Conservation (phyloP, 2,329 filamentous ascomycete genomes). For the Scedosporium apiospermum region DNA sequence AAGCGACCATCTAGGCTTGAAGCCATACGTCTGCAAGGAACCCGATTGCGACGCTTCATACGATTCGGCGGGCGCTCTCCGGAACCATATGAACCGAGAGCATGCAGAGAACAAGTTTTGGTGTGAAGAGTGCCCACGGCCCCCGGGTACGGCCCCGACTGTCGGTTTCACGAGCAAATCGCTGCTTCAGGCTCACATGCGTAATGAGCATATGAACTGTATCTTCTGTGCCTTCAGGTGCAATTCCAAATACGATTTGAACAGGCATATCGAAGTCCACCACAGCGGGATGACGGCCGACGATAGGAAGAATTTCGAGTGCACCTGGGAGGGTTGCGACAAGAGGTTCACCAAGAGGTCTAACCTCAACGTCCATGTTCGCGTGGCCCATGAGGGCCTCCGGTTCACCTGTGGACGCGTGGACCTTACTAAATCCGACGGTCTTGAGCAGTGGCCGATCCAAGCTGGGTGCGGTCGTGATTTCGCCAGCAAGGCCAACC, state of each 20-base stretch:
- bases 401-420: slow-evolving; percentile 72
- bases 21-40: slow-evolving; percentile 62
- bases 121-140: slow-evolving; percentile 60
- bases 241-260: slow-evolving; percentile 55
- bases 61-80: slow-evolving; percentile 61
- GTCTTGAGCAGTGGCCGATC: slow-evolving; percentile 53
- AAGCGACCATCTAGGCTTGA: slow-evolving; percentile 61
- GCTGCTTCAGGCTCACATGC: slow-evolving; percentile 65
- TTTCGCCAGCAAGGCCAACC: slow-evolving; percentile 66
- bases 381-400: slow-evolving; percentile 65
- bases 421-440: not conserved
- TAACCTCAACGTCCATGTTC: slow-evolving; percentile 75
- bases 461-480: slow-evolving; percentile 62
- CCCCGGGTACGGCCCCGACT: slow-evolving; percentile 26
- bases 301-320: slow-evolving; percentile 56
- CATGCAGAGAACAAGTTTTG: slow-evolving; percentile 65
- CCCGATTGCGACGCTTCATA: slow-evolving; percentile 57
- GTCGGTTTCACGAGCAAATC: slow-evolving; percentile 63
- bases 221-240: slow-evolving; percentile 63
- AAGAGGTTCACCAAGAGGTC: slow-evolving; percentile 73
- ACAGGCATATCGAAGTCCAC: slow-evolving; percentile 67
- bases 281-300: slow-evolving; percentile 57
- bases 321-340: slow-evolving; percentile 57
- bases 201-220: slow-evolving; percentile 65
- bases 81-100: slow-evolving; percentile 58